These are phyloP conservation scores for Isoetes engelmannii DNA, from an alignment of 83 land plant species.

Conservation along the genomic window DNA sequence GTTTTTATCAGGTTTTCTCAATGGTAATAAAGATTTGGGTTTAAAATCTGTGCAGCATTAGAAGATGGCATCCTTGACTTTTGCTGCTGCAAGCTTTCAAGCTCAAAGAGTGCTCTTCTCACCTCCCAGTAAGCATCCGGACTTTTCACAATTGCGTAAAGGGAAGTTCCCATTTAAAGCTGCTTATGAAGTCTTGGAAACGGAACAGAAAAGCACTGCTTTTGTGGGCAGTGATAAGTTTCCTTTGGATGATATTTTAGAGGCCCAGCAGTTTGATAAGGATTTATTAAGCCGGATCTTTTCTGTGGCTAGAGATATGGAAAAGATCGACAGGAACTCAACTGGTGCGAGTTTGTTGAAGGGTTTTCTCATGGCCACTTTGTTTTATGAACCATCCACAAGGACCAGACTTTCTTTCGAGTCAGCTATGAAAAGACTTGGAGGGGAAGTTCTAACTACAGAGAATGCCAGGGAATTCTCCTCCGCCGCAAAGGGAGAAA, in stretches of 20 bases:
- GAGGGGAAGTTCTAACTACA: constrained; percentile 95
- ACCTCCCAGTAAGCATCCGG: too few relatives aligned
- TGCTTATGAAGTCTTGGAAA: too few relatives aligned
- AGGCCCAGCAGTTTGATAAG: constrained; percentile 89
- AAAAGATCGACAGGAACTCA: constrained; percentile 64
- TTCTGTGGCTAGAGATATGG: constrained; percentile 87
- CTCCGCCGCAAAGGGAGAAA: constrained; percentile 96
- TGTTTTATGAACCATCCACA: constrained; percentile 97
- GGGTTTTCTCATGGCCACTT: constrained; percentile 94
- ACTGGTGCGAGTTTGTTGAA: constrained; percentile 46
- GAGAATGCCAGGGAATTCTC: constrained; percentile 97
- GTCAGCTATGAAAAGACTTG: constrained; percentile 93
- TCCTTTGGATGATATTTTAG: constrained; percentile 74
- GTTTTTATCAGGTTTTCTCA: too few relatives aligned
- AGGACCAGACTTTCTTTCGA: constrained; percentile 95
- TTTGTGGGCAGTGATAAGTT: constrained; percentile 58
- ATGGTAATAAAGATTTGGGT: too few relatives aligned
- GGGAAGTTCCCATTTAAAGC: too few relatives aligned
- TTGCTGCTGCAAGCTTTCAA: too few relatives aligned
- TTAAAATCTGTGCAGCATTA: too few relatives aligned
- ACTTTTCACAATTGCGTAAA: too few relatives aligned
- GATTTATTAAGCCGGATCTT: constrained; percentile 64
- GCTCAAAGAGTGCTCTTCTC: too few relatives aligned
- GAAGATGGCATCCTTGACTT: too few relatives aligned
- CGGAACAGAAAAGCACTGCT: too few relatives aligned